Conservation (phyloP, 352 stramenopile species). For the Pythium aquatile region DNA sequence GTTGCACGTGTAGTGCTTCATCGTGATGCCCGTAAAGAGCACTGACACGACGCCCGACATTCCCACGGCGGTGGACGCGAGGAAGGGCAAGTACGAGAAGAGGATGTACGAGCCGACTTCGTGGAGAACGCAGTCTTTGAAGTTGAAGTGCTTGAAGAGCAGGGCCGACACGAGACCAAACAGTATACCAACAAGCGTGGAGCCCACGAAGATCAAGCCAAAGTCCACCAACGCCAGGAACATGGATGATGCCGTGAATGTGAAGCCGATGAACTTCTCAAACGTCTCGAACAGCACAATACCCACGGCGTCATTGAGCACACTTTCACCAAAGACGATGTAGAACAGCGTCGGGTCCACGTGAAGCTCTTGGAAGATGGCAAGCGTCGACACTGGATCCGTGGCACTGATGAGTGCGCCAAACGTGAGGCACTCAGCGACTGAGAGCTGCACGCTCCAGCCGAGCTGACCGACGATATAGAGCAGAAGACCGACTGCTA, state of each 20-base stretch:
- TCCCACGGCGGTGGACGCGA: conserved; percentile 28
- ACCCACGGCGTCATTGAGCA: conserved; percentile 80
- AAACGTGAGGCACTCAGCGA: conserved; percentile 71
- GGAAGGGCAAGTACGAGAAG: conserved; percentile 39
- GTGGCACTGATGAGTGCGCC: conserved; percentile 75
- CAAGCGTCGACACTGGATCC: conserved; percentile 77
- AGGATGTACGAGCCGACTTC: conserved; percentile 38
- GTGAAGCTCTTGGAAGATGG: conserved; percentile 68
- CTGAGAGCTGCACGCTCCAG: conserved; percentile 39
- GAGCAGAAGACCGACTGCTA: conserved; percentile 53
- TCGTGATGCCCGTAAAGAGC: conserved; percentile 61
- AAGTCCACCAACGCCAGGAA: conserved; percentile 54
- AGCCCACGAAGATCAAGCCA: conserved; percentile 61
- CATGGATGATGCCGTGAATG: conserved; percentile 33
- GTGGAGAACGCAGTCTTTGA: conserved; percentile 51
- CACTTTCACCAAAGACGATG: conserved; percentile 82
- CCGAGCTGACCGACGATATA: conserved; percentile 31
- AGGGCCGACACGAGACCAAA: conserved; percentile 48
- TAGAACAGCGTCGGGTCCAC: conserved; percentile 79
- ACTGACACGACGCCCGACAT: conserved; percentile 79
- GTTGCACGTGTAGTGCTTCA: conserved; percentile 44
- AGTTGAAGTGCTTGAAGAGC: conserved; percentile 72
- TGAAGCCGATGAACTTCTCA: conserved; percentile 58
- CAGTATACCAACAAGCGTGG: conserved; percentile 57
- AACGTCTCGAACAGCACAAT: conserved; percentile 81